phyloP scores from a whole-genome alignment of 2,329 filamentous ascomycete genomes.

The Microdochium bolleyi region DNA sequence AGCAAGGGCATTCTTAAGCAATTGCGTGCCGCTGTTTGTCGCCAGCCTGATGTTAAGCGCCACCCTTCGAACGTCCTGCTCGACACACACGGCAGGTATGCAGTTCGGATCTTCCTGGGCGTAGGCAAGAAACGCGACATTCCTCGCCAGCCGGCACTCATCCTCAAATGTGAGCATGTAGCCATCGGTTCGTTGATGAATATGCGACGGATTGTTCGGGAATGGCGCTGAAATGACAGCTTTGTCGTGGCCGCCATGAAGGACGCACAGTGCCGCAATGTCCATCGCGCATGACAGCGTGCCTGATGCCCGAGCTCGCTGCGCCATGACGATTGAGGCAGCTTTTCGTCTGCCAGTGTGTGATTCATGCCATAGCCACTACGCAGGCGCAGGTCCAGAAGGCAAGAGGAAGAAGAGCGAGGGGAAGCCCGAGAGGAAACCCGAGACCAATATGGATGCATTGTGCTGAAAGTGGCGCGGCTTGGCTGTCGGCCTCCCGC shows the following conservation, averaged over 20 bases:
- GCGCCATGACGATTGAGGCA: no score
- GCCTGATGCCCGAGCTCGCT: no score
- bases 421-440: no score
- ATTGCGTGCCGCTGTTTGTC: conserved; percentile 19
- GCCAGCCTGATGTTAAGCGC: conserved; percentile 19
- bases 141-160: conserved; percentile 18
- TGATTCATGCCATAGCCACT: no score
- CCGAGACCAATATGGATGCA: no score
- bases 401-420: no score
- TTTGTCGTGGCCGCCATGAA: neutral
- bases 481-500: no score
- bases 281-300: no score
- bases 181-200: neutral
- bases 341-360: no score
- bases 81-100: conserved; percentile 24
- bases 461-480: no score
- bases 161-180: conserved; percentile 21
- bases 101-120: conserved; percentile 16
- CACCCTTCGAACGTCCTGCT: conserved; percentile 9
- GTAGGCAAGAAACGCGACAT: conserved; percentile 24
- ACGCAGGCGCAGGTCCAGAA: no score
- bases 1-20: neutral
- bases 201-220: neutral
- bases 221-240: neutral
- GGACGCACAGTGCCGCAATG: neutral